phyloP scores from a whole-genome alignment of 2,329 filamentous ascomycete genomes.

The Clonostachys solani region DNA sequence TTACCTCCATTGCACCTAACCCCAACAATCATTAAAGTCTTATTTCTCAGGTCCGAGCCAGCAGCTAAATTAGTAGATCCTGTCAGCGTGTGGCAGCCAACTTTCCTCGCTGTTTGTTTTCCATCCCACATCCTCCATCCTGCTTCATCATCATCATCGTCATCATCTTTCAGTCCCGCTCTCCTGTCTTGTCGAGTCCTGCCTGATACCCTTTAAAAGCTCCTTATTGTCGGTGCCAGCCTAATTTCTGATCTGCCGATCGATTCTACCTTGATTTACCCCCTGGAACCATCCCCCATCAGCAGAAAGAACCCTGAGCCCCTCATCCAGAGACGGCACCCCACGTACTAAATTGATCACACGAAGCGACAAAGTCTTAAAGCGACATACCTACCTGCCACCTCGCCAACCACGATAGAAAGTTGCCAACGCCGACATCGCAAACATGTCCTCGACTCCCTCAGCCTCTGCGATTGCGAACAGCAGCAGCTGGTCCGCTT shows the following conservation, averaged over 20 bases:
- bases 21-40: no score
- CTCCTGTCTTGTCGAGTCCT: no score
- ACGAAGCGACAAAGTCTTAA: no score
- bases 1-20: no score
- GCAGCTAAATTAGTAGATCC: no score
- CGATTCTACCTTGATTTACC: not conserved
- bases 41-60: no score
- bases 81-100: not conserved
- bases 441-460: not conserved
- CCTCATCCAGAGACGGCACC: no score
- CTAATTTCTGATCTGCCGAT: not conserved
- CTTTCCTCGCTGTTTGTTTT: not conserved
- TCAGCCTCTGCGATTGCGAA: conserved; percentile 24
- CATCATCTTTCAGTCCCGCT: not conserved
- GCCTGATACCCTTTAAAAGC: no score
- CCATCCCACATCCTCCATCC: not conserved
- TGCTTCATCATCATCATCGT: not conserved
- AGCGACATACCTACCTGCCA: no score
- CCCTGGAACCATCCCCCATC: not conserved
- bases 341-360: no score
- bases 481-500: conserved; percentile 45
- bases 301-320: not conserved
- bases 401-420: not conserved
- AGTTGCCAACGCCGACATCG: no score
- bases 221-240: no score